Conservation (phyloP, 2,329 filamentous ascomycete genomes). For the Calonectria pteridis region DNA sequence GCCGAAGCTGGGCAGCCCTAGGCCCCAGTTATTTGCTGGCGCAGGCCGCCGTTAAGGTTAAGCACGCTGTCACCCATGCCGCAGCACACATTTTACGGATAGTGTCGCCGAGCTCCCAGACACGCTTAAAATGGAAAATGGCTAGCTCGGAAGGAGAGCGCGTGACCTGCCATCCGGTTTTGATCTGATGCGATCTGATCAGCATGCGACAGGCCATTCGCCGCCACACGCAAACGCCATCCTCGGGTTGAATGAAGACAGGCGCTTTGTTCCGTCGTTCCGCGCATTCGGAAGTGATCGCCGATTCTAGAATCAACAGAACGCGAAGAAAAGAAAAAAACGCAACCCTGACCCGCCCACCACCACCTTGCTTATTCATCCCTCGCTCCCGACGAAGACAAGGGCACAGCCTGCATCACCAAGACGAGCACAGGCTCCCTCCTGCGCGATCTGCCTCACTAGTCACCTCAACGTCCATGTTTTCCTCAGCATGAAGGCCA, state of each 20-base stretch:
- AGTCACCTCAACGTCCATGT: background rate
- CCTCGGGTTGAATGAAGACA: background rate
- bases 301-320: background rate
- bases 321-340: background rate
- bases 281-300: background rate
- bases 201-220: background rate
- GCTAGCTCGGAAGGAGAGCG: background rate
- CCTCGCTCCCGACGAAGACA: background rate
- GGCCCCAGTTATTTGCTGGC: conserved; percentile 9
- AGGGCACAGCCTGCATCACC: background rate
- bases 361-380: background rate
- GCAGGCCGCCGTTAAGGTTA: conserved; percentile 9
- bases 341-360: background rate
- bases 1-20: conserved; percentile 14
- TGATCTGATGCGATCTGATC: background rate
- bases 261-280: background rate
- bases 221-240: background rate
- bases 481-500: background rate
- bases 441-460: background rate
- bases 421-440: background rate
- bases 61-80: background rate
- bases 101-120: background rate
- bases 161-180: background rate
- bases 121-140: conserved; percentile 1
- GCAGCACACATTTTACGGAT: background rate